A percentile compares a stretch with the other conserved stretches of the same genome.
phyloP scores from a whole-genome alignment of 176 grass and related monocot genomes.

The Aegilops bicornis region DNA sequence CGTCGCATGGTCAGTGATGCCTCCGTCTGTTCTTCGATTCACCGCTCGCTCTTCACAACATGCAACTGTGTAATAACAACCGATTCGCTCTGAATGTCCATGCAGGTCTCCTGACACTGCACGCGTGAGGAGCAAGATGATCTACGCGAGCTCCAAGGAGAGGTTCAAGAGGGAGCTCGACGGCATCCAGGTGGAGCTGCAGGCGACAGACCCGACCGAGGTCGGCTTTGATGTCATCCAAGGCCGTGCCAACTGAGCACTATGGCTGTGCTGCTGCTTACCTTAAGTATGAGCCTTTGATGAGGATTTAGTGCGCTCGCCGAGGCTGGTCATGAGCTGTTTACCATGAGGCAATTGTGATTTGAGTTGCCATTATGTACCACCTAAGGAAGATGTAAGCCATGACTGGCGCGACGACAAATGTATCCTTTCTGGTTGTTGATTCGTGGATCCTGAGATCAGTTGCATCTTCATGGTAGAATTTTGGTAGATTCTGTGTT shows the following conservation, averaged over 20 bases:
- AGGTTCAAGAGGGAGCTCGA: constrained; percentile 63
- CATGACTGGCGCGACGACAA: not conserved
- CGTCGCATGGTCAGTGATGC: constrained; percentile 30
- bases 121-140: constrained; percentile 54
- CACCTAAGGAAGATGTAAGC: constrained; percentile 24
- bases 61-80: not conserved
- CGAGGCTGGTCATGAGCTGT: not conserved
- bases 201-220: constrained; percentile 37
- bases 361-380: constrained; percentile 2
- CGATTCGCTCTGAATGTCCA: not conserved
- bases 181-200: constrained; percentile 55
- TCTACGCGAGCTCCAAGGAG: constrained; percentile 54
- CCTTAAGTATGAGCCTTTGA: not conserved
- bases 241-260: constrained; percentile 41
- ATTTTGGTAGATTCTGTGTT: not conserved
- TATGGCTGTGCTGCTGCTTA: not conserved
- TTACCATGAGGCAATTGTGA: constrained; percentile 6
- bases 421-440: not conserved
- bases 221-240: constrained; percentile 47
- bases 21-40: not conserved
- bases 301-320: constrained; percentile 3
- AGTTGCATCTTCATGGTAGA: not conserved
- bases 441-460: not conserved
- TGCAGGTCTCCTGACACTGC: constrained; percentile 47
- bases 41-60: not conserved